Conservation (phyloP, 1,284 basidiomycete species). For the Cutaneotrichosporon sp. region DNA sequence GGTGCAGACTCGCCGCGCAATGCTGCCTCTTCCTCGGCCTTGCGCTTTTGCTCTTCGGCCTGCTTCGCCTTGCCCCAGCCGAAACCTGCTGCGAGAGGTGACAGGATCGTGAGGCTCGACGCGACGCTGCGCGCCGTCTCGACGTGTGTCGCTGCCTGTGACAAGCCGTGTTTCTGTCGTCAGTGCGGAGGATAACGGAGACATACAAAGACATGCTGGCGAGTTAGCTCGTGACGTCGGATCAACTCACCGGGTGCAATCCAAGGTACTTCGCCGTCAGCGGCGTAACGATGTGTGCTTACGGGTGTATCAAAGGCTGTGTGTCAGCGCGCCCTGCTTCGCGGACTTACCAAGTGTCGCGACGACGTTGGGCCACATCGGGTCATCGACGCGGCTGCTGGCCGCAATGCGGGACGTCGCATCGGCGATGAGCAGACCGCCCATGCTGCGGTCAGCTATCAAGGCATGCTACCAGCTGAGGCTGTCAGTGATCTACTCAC, state of each 20-base stretch:
- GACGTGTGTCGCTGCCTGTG: conserved; percentile 68
- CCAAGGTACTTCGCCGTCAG: conserved; percentile 63
- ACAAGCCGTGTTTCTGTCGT: conserved; percentile 64
- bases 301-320: conserved; percentile 88
- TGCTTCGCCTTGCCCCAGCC: conserved; percentile 33
- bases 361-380: conserved; percentile 46
- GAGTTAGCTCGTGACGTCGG: background rate
- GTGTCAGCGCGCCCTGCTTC: background rate
- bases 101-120: conserved; percentile 54
- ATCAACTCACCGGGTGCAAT: conserved; percentile 60
- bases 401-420: conserved; percentile 66
- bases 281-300: background rate
- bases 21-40: background rate
- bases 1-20: background rate
- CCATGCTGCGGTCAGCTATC: conserved; percentile 60
- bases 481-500: too few species aligned
- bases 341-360: conserved; percentile 35
- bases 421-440: conserved; percentile 80
- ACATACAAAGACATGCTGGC: conserved; percentile 38
- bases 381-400: conserved; percentile 30
- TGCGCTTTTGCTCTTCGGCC: background rate
- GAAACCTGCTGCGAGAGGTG: conserved; percentile 52
- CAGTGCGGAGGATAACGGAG: background rate
- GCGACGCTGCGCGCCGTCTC: conserved; percentile 57
- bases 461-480: background rate